Evolutionary conservation across 2,329 filamentous ascomycete genomes (phyloP), one percentile per base, ranked within the genome.

Genomic region (Podosphaera aphanis): DNA sequence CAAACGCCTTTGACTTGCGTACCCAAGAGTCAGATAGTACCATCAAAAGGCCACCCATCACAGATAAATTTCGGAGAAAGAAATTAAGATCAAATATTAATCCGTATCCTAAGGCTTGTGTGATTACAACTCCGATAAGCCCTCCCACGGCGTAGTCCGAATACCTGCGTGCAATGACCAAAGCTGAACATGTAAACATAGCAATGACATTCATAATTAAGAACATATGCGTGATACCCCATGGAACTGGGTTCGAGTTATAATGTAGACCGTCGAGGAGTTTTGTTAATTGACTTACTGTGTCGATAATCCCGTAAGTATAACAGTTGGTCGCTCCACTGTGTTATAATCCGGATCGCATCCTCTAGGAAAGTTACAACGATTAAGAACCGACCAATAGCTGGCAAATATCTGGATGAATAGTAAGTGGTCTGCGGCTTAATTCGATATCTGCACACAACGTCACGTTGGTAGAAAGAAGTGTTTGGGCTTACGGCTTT

Each of bases 21-120:
- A 94, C 85, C 85, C 88, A 95, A 48, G 83, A 93, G 66, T 98
- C 90, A 36, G 86, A 94, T 42, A 98, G 72, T 18, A 98, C 90
- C 90, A 98, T 95, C 56, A 98, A 73, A 39, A 98, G 74, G 49
- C 90, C 90, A 56, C 90, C 90, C 69, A 95, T 88, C 57, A 98
- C 90, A 53, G 85, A 93, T 50, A 98, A 71, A 62, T 98, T 98
- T 66, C 90, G 86, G 52, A 98, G 80, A 77, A 98, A 98, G 72
- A 98, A 98, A 75, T 95, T 98, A 60, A 95, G 74, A 64, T 98
- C 90, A 63, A 98, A 95, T 63, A 98, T 93, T 51, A 98, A 74
- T 49, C 90, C 90, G 62, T 98, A 98, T 56, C 90, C 90, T 47
- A 98, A 74, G 18, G 88, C 90, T 66, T 98, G 90, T 29, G 85